Conservation (phyloP, 2,329 filamentous ascomycete genomes). For the Colletotrichum australisinense region DNA sequence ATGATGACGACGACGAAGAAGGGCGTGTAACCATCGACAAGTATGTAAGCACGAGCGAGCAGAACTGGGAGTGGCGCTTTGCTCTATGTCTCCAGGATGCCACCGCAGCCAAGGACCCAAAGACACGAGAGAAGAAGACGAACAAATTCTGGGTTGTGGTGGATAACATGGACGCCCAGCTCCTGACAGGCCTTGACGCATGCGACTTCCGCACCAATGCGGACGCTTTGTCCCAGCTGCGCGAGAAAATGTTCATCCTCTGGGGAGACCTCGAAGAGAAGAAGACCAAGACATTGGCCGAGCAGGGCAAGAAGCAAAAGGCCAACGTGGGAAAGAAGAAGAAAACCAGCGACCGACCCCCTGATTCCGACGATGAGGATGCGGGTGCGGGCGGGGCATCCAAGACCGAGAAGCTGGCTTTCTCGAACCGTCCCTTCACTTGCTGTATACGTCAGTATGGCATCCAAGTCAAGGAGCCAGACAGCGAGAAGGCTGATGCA, state of each 20-base stretch:
- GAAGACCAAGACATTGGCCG: constrained; percentile 57
- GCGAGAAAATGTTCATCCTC: constrained; percentile 78
- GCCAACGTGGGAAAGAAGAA: constrained; percentile 16
- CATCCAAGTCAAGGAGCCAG: constrained; percentile 55
- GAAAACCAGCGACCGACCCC: constrained; percentile 42
- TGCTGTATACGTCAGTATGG: constrained; percentile 82
- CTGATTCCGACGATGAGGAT: constrained; percentile 49
- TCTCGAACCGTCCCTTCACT: constrained; percentile 70
- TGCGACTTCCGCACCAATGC: constrained; percentile 66
- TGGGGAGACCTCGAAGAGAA: constrained; percentile 89
- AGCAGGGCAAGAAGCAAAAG: constrained; percentile 39
- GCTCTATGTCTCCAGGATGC: constrained; percentile 82
- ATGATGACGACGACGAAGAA: constrained; percentile 43
- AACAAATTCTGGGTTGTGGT: constrained; percentile 75
- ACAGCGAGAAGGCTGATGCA: constrained; percentile 56
- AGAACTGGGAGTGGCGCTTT: constrained; percentile 86
- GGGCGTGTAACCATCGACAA: constrained; percentile 37
- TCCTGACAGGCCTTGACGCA: constrained; percentile 60
- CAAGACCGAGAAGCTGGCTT: constrained; percentile 16
- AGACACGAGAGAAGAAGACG: constrained; percentile 48
- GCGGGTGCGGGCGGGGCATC: neutral
- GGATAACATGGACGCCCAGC: constrained; percentile 64
- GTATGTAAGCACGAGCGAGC: constrained; percentile 38
- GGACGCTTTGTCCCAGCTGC: constrained; percentile 62
- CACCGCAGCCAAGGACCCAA: constrained; percentile 41